Evolutionary conservation across 2,329 filamentous ascomycete genomes (phyloP), one percentile per base, ranked within the genome.

Genomic region (Scedosporium apiospermum): DNA sequence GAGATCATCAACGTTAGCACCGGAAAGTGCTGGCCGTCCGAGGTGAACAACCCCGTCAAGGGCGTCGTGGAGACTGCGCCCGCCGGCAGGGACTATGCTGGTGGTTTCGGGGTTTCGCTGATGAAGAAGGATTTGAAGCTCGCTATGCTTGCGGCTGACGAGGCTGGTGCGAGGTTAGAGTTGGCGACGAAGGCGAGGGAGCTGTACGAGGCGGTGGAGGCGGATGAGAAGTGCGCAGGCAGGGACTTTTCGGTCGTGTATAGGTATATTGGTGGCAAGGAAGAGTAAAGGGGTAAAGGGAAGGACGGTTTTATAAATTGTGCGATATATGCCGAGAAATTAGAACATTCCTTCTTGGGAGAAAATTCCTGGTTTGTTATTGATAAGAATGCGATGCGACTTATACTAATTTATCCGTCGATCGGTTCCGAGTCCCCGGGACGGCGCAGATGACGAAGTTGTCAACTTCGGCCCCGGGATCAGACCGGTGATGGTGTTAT

Each of bases 11-110:
- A 97, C 72, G 89, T 89, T 3, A 95, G 91, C 68, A 97, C 93
- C 0, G 95, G 95, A n/a, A 85, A 82, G 67, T 98, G 93, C 80
- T 99, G 95, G 95, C 92, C 93, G 1, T 95, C 88, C 69, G 93
- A 97, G 76, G 80, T 96, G 65, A 99, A 99, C 76, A 98, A 98
- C 72, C 95, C 95, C 0, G 92, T 98, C 3, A 87, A 87, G 10
- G 93, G 92, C 14, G 92, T 97, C 0, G 82, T 93, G 23, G 86
- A 88, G 65, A 84, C 82, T 0, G 84, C 91, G 1, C 92, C 93
- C 0, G 89, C 92, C 0, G 84, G 81, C 62, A 81, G 88, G 63
- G 92, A 89, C 62, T 99, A 92, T 69, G 75, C 78, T 18, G 90
- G 90, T 57, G 90, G 90, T 0, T 95, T 93, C 67, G 88, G 88